A percentile compares a stretch with the other conserved stretches of the same genome.
Conservation (phyloP, 306 rosid species). For the Citrullus amarus region DNA sequence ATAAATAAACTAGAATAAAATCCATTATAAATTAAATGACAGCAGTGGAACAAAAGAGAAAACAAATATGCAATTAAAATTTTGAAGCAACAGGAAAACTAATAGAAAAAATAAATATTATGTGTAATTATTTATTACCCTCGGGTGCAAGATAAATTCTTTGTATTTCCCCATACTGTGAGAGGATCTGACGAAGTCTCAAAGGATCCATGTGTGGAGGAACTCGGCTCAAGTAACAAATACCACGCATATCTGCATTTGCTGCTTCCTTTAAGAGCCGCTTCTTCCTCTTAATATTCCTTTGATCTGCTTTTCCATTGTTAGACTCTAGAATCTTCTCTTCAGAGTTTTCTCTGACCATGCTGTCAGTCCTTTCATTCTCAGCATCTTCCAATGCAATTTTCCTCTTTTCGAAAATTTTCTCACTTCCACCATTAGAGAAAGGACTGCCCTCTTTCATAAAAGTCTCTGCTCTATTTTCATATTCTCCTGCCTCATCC, state of each 20-base stretch:
- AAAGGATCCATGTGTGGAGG: slow-evolving; percentile 79
- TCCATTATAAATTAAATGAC: not conserved
- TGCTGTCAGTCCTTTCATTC: not conserved
- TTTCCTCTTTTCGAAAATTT: not conserved
- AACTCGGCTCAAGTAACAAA: slow-evolving; percentile 50
- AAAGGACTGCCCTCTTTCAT: not conserved
- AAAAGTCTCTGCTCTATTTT: not conserved
- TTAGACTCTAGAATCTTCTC: not conserved
- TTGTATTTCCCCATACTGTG: slow-evolving; percentile 56
- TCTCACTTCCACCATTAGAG: not conserved
- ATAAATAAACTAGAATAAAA: not conserved
- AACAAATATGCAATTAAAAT: not conserved
- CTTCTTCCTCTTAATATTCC: slow-evolving; percentile 26
- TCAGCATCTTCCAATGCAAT: not conserved
- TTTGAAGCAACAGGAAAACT: not conserved
- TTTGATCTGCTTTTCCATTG: slow-evolving; percentile 7
- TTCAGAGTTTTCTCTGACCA: not conserved
- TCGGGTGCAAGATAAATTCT: slow-evolving; percentile 62
- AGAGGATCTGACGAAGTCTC: slow-evolving; percentile 57
- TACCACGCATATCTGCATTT: slow-evolving; percentile 45
- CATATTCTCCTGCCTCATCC: not conserved
- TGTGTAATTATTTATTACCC: slow-evolving; percentile 18
- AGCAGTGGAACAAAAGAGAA: not conserved
- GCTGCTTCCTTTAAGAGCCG: slow-evolving; percentile 32
- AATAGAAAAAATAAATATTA: not conserved